Percentiles rank a stretch among this genome's conserved stretches.
phyloP scores from a whole-genome alignment of 108 stramenopile species.

The Nitzschia sp. region DNA sequence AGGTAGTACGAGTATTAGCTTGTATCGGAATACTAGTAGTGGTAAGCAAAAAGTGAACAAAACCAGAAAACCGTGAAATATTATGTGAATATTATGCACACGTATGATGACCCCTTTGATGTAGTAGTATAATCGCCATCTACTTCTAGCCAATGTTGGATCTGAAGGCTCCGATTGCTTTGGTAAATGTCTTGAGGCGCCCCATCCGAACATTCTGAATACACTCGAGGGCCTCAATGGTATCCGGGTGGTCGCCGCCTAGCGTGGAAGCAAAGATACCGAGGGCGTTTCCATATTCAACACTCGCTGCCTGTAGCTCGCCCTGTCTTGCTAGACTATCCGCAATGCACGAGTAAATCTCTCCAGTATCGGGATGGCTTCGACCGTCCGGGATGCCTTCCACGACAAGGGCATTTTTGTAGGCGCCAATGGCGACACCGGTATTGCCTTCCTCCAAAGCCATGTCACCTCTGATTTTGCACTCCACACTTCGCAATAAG shows the following conservation, averaged over 20 bases:
- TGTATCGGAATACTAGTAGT: no score
- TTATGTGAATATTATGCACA: no score
- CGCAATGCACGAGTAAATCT: slow-evolving; percentile 35
- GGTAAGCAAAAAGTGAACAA: no score
- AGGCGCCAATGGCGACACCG: slow-evolving; percentile 33
- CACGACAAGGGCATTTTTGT: slow-evolving; percentile 35
- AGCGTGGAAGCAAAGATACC: slow-evolving; percentile 36
- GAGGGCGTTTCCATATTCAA: slow-evolving; percentile 41
- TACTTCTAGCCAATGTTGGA: slow-evolving; percentile 9
- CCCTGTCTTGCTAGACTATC: slow-evolving; percentile 26
- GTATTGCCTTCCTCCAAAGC: slow-evolving; percentile 27
- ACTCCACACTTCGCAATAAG: slow-evolving; percentile 35
- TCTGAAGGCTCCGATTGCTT: neutral
- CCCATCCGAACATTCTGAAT: slow-evolving; percentile 26
- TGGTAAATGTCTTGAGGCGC: slow-evolving; percentile 2
- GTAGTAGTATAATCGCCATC: no score
- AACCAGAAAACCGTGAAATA: no score
- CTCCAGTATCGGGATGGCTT: slow-evolving; percentile 42
- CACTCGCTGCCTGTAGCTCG: slow-evolving; percentile 27
- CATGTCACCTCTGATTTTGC: slow-evolving; percentile 27
- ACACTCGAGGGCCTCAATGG: slow-evolving; percentile 29
- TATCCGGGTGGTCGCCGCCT: slow-evolving; percentile 38
- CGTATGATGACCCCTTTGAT: no score
- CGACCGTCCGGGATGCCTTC: slow-evolving; percentile 31
- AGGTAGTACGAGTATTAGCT: no score